Evolutionary conservation across 352 stramenopile genomes (phyloP).

Genomic region (Elongisporangium prolatum): DNA sequence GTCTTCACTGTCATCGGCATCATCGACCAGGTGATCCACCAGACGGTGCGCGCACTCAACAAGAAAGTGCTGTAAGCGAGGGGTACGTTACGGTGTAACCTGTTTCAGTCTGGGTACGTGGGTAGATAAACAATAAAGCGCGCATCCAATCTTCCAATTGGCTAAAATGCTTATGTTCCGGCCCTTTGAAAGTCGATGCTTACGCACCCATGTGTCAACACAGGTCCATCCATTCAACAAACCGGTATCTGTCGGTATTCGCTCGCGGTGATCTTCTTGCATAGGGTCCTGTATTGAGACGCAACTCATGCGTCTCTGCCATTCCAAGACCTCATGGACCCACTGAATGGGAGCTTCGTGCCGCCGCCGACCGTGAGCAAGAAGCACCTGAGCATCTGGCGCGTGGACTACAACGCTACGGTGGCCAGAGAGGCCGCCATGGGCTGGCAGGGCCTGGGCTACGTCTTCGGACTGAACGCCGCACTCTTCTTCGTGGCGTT

Average conservation of each 20-base stretch:
- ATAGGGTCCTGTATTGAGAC: no score
- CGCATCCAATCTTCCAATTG: background rate
- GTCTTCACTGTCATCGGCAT: conserved; percentile 96
- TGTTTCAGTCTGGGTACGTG: background rate
- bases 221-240: no score
- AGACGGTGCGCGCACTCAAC: conserved; percentile 81
- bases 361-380: conserved; percentile 6
- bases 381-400: conserved; percentile 56
- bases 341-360: no score
- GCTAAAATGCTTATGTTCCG: no score
- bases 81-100: background rate
- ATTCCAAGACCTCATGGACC: no score
- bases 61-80: conserved; percentile 83
- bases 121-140: background rate
- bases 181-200: background rate
- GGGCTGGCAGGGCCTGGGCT: conserved; percentile 77
- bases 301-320: no score
- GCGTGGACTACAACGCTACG: conserved; percentile 79
- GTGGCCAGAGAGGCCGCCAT: conserved; percentile 66
- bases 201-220: background rate
- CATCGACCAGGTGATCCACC: conserved; percentile 88
- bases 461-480: conserved; percentile 68
- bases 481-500: conserved; percentile 63
- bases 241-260: no score
- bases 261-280: no score